Evolutionary conservation across 495 filamentous ascomycete species (phyloP).

Genomic region (Letharia columbiana): DNA sequence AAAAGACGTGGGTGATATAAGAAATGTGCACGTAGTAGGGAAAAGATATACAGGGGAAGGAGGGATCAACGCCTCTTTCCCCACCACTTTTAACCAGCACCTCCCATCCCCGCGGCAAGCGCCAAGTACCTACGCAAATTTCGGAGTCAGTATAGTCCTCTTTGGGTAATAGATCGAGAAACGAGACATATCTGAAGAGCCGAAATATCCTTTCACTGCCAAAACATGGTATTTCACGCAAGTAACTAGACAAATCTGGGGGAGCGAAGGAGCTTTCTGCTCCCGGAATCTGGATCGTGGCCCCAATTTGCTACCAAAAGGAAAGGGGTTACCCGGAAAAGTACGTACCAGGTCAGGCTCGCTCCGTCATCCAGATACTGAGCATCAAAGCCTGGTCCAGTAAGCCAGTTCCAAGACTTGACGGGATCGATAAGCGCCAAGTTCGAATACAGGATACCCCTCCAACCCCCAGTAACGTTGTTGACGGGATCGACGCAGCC

Average conservation of each 20-base stretch:
- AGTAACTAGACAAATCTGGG: no score
- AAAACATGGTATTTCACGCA: no score
- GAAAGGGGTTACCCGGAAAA: no score
- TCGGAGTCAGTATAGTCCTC: no score
- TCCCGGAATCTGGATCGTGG: no score
- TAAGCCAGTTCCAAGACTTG: constrained; percentile 67
- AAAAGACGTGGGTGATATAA: neutral
- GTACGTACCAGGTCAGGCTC: constrained; percentile 64
- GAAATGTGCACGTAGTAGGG: neutral
- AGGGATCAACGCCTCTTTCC: neutral
- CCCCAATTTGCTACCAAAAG: no score
- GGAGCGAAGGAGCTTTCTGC: no score
- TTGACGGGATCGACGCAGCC: constrained; percentile 43
- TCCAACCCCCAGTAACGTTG: constrained; percentile 66
- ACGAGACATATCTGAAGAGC: no score
- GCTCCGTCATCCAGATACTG: constrained; percentile 78
- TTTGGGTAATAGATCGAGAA: no score
- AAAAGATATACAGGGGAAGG: neutral
- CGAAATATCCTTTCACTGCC: no score
- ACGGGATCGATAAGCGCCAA: constrained; percentile 66
- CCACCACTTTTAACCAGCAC: neutral
- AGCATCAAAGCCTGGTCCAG: constrained; percentile 51
- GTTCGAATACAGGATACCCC: constrained; percentile 76
- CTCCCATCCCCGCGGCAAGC: constrained; percentile 48
- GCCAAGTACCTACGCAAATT: constrained; percentile 45